These are phyloP conservation scores for Malus hybrid DNA, from an alignment of 331 rosid genomes.

Conservation along the genomic window DNA sequence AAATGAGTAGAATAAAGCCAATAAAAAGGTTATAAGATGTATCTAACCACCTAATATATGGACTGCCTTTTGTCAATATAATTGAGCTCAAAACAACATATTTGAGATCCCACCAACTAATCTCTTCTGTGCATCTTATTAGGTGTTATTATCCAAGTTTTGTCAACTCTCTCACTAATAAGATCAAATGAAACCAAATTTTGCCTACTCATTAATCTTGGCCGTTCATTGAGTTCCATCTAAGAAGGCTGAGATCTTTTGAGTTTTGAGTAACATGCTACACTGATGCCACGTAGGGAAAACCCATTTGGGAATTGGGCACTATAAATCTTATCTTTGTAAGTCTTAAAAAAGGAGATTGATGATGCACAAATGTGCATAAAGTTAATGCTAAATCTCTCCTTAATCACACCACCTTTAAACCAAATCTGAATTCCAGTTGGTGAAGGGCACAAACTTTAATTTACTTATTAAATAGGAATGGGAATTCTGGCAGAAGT, in stretches of 20 bases:
- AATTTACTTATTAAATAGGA: too few species aligned
- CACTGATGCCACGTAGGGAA: neutral
- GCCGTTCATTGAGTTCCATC: neutral
- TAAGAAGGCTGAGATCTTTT: neutral
- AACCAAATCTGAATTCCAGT: neutral
- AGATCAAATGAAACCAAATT: neutral
- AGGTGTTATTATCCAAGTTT: neutral
- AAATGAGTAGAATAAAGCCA: constrained; percentile 3
- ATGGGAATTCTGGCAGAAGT: too few species aligned
- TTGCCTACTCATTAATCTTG: neutral
- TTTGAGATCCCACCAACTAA: constrained; percentile 34
- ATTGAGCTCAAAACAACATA: constrained; percentile 21
- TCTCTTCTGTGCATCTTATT: constrained; percentile 6
- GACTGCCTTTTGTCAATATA: constrained; percentile 6
- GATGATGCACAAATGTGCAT: neutral
- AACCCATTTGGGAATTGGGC: neutral
- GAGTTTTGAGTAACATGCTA: neutral
- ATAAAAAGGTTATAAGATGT: constrained; percentile 15
- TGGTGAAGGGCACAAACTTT: neutral
- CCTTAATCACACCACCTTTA: neutral
- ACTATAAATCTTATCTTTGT: neutral
- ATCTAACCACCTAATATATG: constrained; percentile 17
- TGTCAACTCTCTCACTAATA: neutral
- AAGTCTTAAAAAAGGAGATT: neutral
- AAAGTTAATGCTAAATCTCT: neutral